Percentiles rank a stretch among this genome's conserved stretches.
Evolutionary conservation across 768 basidiomycete genomes (phyloP).

Genomic region (Lentinus tigrinus): DNA sequence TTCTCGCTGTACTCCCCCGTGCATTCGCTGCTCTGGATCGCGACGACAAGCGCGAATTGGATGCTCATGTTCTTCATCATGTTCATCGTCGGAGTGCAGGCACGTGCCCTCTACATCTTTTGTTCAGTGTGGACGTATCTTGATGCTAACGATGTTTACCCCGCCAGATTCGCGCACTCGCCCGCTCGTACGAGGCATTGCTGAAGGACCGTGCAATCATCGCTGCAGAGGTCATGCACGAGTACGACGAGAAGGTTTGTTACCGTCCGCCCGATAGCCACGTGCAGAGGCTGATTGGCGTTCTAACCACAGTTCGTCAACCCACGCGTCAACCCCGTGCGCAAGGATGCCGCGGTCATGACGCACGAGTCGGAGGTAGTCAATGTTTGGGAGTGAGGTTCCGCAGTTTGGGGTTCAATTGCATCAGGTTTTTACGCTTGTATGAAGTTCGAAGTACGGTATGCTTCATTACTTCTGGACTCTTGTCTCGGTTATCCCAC

Average conservation of each 20-base stretch:
- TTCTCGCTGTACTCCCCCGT: conserved; percentile 79
- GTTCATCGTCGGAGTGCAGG: conserved; percentile 65
- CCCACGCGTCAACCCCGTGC: conserved; percentile 75
- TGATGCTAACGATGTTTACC: not conserved
- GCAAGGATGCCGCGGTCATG: conserved; percentile 80
- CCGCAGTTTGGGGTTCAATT: not conserved
- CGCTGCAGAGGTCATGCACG: conserved; percentile 77
- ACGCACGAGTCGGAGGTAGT: conserved; percentile 82
- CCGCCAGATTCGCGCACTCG: conserved; percentile 47
- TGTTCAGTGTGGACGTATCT: not conserved
- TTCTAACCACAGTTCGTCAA: conserved; percentile 64
- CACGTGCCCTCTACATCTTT: conserved; percentile 28
- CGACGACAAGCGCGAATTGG: conserved; percentile 73
- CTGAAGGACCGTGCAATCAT: conserved; percentile 76
- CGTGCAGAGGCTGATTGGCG: not conserved
- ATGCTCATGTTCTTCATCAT: conserved; percentile 68
- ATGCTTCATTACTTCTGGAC: not conserved
- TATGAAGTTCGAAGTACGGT: not conserved
- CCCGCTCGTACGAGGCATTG: conserved; percentile 57
- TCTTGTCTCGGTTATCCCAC: not conserved
- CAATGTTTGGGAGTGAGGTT: conserved; percentile 48
- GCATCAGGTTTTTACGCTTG: not conserved
- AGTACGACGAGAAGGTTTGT: conserved; percentile 78
- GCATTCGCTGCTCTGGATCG: conserved; percentile 73
- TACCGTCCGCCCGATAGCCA: not conserved